A percentile compares a stretch with the other conserved stretches of the same genome.
phyloP scores from a whole-genome alignment of 192 early-diverging fungal species.

The Umbelopsis ramanniana region DNA sequence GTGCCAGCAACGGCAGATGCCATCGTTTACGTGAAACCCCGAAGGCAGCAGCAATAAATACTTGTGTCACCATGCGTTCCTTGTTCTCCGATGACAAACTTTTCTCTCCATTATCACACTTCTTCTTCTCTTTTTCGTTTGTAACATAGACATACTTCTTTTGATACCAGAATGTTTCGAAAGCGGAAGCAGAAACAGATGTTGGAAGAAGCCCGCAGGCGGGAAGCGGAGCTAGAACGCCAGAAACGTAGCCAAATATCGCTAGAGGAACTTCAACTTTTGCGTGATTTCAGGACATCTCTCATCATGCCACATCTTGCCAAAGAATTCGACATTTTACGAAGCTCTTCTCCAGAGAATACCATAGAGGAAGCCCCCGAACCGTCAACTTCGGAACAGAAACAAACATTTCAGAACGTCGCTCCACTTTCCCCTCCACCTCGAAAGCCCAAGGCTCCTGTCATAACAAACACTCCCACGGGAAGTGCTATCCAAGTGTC shows the following conservation, averaged over 20 bases:
- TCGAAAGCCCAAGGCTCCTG: conserved; percentile 1
- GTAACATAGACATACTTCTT: background rate
- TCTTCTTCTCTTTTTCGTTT: background rate
- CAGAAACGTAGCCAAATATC: conserved; percentile 22
- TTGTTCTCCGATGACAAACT: conserved; percentile 18
- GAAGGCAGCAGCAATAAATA: conserved; percentile 17
- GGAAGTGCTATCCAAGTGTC: background rate
- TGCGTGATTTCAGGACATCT: conserved; percentile 21
- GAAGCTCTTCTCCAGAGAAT: conserved; percentile 18
- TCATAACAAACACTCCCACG: background rate
- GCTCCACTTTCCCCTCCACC: conserved; percentile 6
- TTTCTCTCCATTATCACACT: background rate
- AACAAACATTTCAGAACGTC: conserved; percentile 6
- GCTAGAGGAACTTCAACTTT: conserved; percentile 21
- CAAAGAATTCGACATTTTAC: conserved; percentile 18
- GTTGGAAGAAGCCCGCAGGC: conserved; percentile 6
- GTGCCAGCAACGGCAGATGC: conserved; percentile 5
- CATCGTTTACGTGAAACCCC: conserved; percentile 19
- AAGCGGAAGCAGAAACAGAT: conserved; percentile 18
- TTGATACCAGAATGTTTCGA: conserved; percentile 6
- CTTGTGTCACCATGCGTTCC: conserved; percentile 19
- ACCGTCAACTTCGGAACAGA: background rate
- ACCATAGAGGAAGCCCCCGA: background rate
- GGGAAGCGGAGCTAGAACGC: conserved; percentile 11
- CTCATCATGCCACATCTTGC: conserved; percentile 24